Evolutionary conservation across 2,329 filamentous ascomycete genomes (phyloP).

Genomic region (Ophiostoma piceae): DNA sequence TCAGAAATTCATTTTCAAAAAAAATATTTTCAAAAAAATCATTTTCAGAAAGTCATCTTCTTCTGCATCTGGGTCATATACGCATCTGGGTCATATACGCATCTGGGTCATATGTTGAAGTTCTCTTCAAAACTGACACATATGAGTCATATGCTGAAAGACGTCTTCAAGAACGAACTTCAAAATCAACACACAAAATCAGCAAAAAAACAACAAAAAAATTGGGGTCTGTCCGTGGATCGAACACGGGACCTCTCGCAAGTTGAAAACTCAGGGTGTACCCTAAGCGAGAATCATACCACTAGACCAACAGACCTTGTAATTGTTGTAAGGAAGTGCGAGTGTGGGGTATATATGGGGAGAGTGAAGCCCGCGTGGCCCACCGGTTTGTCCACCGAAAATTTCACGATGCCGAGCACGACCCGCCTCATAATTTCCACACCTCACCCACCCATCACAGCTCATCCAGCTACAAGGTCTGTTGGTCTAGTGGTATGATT

Average conservation of each 20-base stretch:
- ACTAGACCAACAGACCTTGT: conserved; percentile 43
- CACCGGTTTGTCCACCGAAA: neutral
- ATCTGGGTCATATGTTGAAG: no score
- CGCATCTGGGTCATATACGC: no score
- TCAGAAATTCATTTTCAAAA: no score
- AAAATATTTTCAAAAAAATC: no score
- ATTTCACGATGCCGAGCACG: neutral
- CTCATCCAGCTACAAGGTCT: conserved; percentile 8
- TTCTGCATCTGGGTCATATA: no score
- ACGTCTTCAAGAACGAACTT: no score
- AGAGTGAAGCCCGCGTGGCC: neutral
- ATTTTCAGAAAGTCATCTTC: no score
- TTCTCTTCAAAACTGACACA: no score
- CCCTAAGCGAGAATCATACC: conserved; percentile 64
- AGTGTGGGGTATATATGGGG: neutral
- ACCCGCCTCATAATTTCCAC: neutral
- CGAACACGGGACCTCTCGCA: conserved; percentile 19
- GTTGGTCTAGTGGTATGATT: conserved; percentile 59
- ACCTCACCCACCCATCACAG: neutral
- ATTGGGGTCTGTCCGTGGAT: conserved; percentile 18
- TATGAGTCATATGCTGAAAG: no score
- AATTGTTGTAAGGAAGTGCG: neutral
- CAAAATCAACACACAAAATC: no score
- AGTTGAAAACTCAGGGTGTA: conserved; percentile 24
- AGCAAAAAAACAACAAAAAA: neutral